These are phyloP conservation scores for Aegle marmelos DNA, from an alignment of 345 rosid genomes.

Conservation along the genomic window DNA sequence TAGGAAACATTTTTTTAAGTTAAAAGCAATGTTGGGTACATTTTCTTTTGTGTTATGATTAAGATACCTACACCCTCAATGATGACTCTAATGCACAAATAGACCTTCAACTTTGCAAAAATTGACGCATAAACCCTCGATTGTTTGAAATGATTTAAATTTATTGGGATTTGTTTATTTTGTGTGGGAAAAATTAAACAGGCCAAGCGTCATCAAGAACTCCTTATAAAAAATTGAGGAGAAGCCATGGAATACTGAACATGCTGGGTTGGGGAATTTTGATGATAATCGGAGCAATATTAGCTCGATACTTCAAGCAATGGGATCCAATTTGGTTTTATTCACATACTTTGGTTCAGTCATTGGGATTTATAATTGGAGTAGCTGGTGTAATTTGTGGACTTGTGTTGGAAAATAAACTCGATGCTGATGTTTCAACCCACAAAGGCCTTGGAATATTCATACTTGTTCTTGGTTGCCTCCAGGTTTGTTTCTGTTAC, in stretches of 20 bases:
- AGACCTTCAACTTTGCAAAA: neutral
- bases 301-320: slow-evolving; percentile 55
- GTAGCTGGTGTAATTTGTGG: slow-evolving; percentile 58
- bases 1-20: too few species aligned
- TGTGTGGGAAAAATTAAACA: slow-evolving; percentile 5
- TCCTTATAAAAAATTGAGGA: slow-evolving; percentile 44
- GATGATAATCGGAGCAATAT: slow-evolving; percentile 59
- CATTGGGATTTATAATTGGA: slow-evolving; percentile 51
- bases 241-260: slow-evolving; percentile 68
- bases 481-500: slow-evolving; percentile 45
- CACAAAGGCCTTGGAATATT: slow-evolving; percentile 68
- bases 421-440: slow-evolving; percentile 36
- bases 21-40: neutral
- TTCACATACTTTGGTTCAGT: slow-evolving; percentile 47
- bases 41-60: neutral
- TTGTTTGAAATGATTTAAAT: neutral
- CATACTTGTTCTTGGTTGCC: slow-evolving; percentile 74
- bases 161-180: neutral
- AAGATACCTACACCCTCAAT: neutral
- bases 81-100: neutral
- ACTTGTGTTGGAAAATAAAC: slow-evolving; percentile 47
- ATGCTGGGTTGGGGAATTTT: slow-evolving; percentile 79
- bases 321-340: slow-evolving; percentile 81
- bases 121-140: neutral
- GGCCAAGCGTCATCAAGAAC: slow-evolving; percentile 28